These are phyloP conservation scores for Mentha longifolia DNA, from an alignment of 257 asterid species.

Conservation along the genomic window DNA sequence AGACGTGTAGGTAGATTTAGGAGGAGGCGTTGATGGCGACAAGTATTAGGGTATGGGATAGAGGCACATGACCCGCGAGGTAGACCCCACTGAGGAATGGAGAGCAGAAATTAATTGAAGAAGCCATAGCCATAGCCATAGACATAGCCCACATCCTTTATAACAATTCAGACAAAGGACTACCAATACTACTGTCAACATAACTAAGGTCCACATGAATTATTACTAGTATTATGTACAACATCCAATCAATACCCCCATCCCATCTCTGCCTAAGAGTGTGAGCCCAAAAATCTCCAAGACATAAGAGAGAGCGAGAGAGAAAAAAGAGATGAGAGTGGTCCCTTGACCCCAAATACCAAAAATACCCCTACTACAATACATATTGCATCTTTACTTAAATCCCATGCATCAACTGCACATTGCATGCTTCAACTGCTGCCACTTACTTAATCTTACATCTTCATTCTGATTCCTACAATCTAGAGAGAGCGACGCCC, in stretches of 20 bases:
- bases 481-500: neutral
- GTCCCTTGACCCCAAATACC: constrained; percentile 22
- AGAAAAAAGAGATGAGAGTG: constrained; percentile 12
- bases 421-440: neutral
- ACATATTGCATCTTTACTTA: neutral
- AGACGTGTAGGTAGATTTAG: no score
- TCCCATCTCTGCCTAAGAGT: constrained; percentile 18
- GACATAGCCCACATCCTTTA: constrained; percentile 1
- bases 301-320: neutral
- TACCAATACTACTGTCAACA: neutral
- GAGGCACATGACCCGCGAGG: neutral
- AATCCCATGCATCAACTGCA: neutral
- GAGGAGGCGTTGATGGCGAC: neutral
- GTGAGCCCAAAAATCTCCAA: constrained; percentile 33
- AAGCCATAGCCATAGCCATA: neutral
- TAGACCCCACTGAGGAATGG: neutral
- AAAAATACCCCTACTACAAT: neutral
- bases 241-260: no score
- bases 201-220: constrained; percentile 12
- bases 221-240: constrained; percentile 30
- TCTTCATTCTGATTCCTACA: neutral
- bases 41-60: neutral
- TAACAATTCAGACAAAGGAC: neutral
- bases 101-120: neutral
- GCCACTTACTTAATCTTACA: no score